phyloP scores from a whole-genome alignment of 2,329 filamentous ascomycete species.

The Aspergillus arachidicola region DNA sequence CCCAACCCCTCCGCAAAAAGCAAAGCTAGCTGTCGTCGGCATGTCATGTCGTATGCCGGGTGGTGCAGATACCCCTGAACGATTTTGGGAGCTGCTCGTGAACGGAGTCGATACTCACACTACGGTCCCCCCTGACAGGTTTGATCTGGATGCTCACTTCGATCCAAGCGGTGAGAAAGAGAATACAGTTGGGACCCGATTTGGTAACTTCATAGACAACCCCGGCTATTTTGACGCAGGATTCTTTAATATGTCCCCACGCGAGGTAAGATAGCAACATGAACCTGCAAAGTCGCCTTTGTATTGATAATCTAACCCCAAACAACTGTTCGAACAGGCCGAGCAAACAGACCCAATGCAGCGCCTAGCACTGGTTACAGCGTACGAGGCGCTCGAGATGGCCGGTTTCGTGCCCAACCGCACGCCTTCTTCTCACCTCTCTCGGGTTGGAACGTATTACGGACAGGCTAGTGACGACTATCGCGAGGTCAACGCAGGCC shows the following conservation, averaged over 20 bases:
- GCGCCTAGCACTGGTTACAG: slow-evolving; percentile 72
- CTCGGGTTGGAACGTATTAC: slow-evolving; percentile 70
- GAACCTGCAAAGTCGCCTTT: no score
- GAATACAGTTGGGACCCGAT: slow-evolving; percentile 36
- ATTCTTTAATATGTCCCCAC: slow-evolving; percentile 61
- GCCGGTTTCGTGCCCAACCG: slow-evolving; percentile 72
- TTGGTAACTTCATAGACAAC: slow-evolving; percentile 41
- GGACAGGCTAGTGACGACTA: slow-evolving; percentile 69
- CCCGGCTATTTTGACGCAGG: slow-evolving; percentile 42
- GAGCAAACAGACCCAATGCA: slow-evolving; percentile 80
- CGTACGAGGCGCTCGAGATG: slow-evolving; percentile 79
- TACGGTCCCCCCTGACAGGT: slow-evolving; percentile 36
- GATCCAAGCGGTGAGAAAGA: slow-evolving; percentile 37
- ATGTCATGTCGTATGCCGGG: slow-evolving; percentile 27
- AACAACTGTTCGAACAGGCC: slow-evolving; percentile 51
- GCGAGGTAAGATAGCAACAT: slow-evolving; percentile 42
- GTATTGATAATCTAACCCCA: background rate
- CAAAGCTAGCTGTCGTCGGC: slow-evolving; percentile 31
- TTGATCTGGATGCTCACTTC: slow-evolving; percentile 35
- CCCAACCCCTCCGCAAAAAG: slow-evolving; percentile 10
- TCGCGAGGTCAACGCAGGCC: slow-evolving; percentile 67
- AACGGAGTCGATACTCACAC: slow-evolving; percentile 34
- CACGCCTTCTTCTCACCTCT: slow-evolving; percentile 63
- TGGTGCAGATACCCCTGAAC: slow-evolving; percentile 25
- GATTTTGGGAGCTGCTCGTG: slow-evolving; percentile 41